phyloP scores from a whole-genome alignment of 306 rosid genomes.

The Sesbania bispinosa region DNA sequence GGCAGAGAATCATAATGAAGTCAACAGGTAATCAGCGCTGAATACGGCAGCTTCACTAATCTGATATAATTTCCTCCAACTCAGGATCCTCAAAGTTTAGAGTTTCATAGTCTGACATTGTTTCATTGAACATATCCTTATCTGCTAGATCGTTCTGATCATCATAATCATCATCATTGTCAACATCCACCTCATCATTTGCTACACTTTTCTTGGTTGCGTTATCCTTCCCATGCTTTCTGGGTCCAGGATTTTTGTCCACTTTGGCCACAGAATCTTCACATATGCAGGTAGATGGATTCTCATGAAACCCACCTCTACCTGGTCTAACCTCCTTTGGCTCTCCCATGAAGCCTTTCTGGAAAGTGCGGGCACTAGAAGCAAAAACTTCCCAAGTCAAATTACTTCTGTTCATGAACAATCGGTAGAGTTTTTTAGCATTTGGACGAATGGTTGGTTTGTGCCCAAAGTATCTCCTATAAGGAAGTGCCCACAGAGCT shows the following conservation, averaged over 20 bases:
- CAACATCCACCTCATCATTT: constrained; percentile 41
- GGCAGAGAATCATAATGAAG: constrained; percentile 18
- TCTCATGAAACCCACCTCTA: constrained; percentile 96
- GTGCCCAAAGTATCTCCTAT: constrained; percentile 95
- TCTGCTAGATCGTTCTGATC: constrained; percentile 58
- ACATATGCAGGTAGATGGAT: constrained; percentile 89
- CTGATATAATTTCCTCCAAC: constrained; percentile 88
- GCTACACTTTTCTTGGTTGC: constrained; percentile 37
- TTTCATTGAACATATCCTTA: constrained; percentile 47
- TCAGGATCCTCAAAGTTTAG: constrained; percentile 72
- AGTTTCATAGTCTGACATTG: constrained; percentile 59
- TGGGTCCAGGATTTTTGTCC: constrained; percentile 35
- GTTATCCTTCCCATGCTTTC: constrained; percentile 56
- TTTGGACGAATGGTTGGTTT: constrained; percentile 99
- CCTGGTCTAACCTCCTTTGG: constrained; percentile 93
- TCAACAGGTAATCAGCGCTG: constrained; percentile 11
- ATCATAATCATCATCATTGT: constrained; percentile 57
- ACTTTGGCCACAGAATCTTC: constrained; percentile 61
- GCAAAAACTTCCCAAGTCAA: constrained; percentile 92
- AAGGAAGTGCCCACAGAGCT: constrained; percentile 24
- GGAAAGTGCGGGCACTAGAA: constrained; percentile 65
- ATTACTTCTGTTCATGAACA: constrained; percentile 67
- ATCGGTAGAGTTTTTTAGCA: constrained; percentile 78
- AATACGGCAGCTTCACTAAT: constrained; percentile 39
- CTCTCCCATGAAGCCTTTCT: constrained; percentile 94